Conservation (phyloP, 176 grass and related monocot species). For the Panicum miliaceum region DNA sequence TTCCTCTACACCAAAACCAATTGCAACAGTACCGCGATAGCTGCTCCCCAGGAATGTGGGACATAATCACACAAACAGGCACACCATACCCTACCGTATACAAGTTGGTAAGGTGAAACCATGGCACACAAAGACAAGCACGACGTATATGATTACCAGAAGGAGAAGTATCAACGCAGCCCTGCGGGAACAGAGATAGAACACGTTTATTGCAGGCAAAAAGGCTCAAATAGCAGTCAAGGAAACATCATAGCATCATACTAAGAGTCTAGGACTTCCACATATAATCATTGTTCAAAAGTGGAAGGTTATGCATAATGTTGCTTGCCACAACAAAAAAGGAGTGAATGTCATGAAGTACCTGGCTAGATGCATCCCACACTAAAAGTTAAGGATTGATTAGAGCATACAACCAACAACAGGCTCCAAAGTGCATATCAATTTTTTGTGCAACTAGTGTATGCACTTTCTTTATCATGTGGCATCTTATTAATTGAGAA, state of each 20-base stretch:
- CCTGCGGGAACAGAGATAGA: slow-evolving; percentile 50
- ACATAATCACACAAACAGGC: slow-evolving; percentile 22
- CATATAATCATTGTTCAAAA: slow-evolving; percentile 22
- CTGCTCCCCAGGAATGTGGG: slow-evolving; percentile 13
- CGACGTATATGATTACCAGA: slow-evolving; percentile 77
- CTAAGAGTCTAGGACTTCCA: background rate
- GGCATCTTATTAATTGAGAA: background rate
- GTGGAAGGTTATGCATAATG: background rate
- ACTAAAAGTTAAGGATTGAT: background rate
- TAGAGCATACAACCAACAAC: background rate
- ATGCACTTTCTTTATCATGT: background rate
- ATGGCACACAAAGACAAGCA: slow-evolving; percentile 90
- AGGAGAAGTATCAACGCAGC: slow-evolving; percentile 77
- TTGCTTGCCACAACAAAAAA: background rate
- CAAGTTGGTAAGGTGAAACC: slow-evolving; percentile 88
- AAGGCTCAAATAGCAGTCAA: background rate
- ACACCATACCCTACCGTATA: slow-evolving; percentile 53
- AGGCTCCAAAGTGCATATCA: background rate
- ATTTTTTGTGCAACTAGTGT: background rate
- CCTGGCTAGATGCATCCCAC: background rate
- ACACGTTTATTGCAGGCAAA: background rate
- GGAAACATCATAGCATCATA: slow-evolving; percentile 1
- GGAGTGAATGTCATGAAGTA: background rate
- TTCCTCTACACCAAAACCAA: slow-evolving; percentile 37
- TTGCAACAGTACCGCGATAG: slow-evolving; percentile 27